A percentile compares a stretch with the other conserved stretches of the same genome.
These are phyloP conservation scores for Fusarium algeriense DNA, from an alignment of 2,329 filamentous ascomycete genomes.

Conservation along the genomic window DNA sequence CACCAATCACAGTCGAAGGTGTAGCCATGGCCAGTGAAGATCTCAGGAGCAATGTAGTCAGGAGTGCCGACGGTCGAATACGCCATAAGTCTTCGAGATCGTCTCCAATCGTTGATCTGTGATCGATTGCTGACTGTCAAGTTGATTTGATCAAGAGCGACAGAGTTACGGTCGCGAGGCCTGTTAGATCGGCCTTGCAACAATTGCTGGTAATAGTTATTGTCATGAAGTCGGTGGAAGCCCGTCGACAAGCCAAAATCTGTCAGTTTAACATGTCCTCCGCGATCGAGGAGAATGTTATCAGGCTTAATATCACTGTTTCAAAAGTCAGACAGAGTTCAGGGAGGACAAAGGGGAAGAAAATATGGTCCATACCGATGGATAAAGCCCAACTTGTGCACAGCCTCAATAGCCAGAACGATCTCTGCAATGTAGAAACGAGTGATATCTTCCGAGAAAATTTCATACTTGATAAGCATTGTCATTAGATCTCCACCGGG, in stretches of 20 bases:
- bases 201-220: constrained; percentile 97
- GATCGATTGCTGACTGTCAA: constrained; percentile 97
- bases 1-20: constrained; percentile 99
- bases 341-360: not conserved
- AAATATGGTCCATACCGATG: constrained; percentile 78
- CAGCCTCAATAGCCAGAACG: constrained; percentile 96
- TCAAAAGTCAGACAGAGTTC: constrained; percentile 25
- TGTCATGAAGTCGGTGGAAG: constrained; percentile 97
- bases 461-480: constrained; percentile 99
- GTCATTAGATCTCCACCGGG: constrained; percentile 99
- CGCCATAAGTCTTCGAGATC: constrained; percentile 93
- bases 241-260: constrained; percentile 98
- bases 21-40: constrained; percentile 96
- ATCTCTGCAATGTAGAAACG: constrained; percentile 99
- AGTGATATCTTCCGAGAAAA: constrained; percentile 98
- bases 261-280: constrained; percentile 97
- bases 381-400: constrained; percentile 97
- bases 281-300: constrained; percentile 95
- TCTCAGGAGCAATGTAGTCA: constrained; percentile 98
- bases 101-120: constrained; percentile 98
- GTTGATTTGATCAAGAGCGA: constrained; percentile 98
- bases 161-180: constrained; percentile 87
- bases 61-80: constrained; percentile 99
- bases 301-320: constrained; percentile 97
- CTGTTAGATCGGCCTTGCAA: constrained; percentile 82